These are phyloP conservation scores for Typha latifolia DNA, from an alignment of 176 grass and related monocot species.

Conservation along the genomic window DNA sequence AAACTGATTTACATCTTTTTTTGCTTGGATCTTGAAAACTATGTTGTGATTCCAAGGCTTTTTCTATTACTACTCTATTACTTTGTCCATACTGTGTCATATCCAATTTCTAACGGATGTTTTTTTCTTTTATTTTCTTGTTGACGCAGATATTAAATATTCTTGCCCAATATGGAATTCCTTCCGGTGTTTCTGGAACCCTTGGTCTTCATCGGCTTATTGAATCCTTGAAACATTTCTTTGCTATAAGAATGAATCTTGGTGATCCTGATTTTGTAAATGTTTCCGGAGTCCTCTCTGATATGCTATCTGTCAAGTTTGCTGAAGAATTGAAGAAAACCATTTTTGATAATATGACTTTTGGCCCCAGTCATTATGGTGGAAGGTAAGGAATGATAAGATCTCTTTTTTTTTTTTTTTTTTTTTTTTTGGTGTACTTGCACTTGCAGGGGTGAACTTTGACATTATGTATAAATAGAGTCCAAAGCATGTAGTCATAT, in stretches of 20 bases:
- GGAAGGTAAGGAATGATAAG: slow-evolving; percentile 40
- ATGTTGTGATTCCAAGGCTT: too few relatives aligned
- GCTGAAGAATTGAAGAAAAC: slow-evolving; percentile 83
- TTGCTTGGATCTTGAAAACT: too few relatives aligned
- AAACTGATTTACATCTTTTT: too few relatives aligned
- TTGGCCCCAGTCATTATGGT: slow-evolving; percentile 58
- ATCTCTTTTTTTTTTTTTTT: too few relatives aligned
- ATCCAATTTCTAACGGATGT: background rate
- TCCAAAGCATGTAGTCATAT: background rate
- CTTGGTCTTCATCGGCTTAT: slow-evolving; percentile 77
- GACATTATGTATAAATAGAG: background rate
- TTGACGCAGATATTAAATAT: slow-evolving; percentile 72
- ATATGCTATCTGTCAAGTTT: slow-evolving; percentile 77
- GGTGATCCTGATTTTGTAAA: slow-evolving; percentile 81
- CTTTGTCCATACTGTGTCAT: too few relatives aligned
- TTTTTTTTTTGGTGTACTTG: too few relatives aligned
- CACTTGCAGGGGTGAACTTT: background rate
- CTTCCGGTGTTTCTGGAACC: slow-evolving; percentile 51
- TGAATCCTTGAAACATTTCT: slow-evolving; percentile 72
- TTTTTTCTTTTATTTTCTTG: background rate
- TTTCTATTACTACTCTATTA: too few relatives aligned
- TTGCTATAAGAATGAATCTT: slow-evolving; percentile 63
- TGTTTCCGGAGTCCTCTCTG: slow-evolving; percentile 39
- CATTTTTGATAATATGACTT: slow-evolving; percentile 76
- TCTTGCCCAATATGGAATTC: slow-evolving; percentile 71